Conservation (phyloP, 106 monocot genomes). For the Dioscorea zingiberensis region DNA sequence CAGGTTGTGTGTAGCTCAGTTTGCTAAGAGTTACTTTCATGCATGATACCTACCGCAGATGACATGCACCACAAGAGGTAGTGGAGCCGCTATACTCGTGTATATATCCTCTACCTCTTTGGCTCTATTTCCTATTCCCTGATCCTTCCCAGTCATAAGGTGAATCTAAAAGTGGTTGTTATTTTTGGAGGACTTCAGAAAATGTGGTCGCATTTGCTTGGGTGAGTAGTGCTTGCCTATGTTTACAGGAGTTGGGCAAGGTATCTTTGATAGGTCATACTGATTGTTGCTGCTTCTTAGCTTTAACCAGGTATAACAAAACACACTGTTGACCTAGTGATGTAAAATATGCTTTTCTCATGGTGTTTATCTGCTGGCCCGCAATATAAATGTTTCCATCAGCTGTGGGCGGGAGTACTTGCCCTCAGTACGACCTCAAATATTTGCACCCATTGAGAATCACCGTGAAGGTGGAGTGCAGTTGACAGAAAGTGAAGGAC, state of each 20-base stretch:
- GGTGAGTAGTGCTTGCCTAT: background rate
- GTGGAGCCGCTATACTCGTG: background rate
- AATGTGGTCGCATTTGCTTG: background rate
- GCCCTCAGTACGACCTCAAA: background rate
- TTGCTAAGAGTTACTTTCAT: background rate
- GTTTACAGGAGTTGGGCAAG: background rate
- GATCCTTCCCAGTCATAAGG: background rate
- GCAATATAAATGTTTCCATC: background rate
- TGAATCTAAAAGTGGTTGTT: background rate
- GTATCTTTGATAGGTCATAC: background rate
- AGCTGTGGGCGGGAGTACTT: conserved; percentile 1
- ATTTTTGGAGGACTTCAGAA: background rate
- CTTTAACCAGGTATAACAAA: background rate
- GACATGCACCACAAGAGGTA: background rate
- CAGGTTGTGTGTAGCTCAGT: background rate
- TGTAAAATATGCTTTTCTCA: background rate
- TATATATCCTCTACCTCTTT: background rate
- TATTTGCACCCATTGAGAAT: background rate
- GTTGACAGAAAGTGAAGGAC: too few relatives aligned
- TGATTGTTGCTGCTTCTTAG: background rate
- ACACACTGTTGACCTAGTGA: background rate
- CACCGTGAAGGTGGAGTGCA: background rate
- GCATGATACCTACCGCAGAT: background rate
- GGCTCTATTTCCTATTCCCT: background rate
- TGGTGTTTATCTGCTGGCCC: background rate